Evolutionary conservation across 345 rosid genomes (phyloP), one percentile per base, ranked within the genome.

Genomic region (Corchorus olitorius): DNA sequence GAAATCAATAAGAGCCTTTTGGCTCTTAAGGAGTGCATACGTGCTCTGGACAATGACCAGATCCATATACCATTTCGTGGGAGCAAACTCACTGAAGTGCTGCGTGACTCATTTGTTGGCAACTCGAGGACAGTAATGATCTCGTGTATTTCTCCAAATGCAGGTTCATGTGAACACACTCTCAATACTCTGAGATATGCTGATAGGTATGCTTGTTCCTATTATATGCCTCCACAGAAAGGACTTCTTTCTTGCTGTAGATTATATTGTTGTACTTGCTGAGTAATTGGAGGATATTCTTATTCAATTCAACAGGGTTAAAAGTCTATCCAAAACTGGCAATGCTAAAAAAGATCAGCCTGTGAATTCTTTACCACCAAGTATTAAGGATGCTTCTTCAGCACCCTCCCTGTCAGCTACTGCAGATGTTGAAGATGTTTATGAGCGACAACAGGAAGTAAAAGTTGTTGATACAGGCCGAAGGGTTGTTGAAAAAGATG

Each of bases 21-120:
- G 88, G 97, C 99, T 85, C 95, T 94, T 54, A 94, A 93, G 85
- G 99, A 94, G 81, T 94, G 98, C 83, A 94, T 94, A 76, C 98
- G 99, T 78, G 97, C 99, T 63, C 80, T 94, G 62, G 98, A 94
- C 86, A 94, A 91, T 83, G 98, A 94, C 78, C 98, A 94, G 89
- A 83, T 92, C 82, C 98, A 94, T 79, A 94, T 92, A 80, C 98
- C 98, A 68, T 94, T 94, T 80, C 90, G 97, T 17, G 98, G 98
- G 66, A 93, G 99, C 81, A 94, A 94, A 83, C 97, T 94, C 75
- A 94, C 99, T 5, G 97, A 94, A 88, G 99, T 94, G 43, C 97
- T 94, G 27, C 95, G 98, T 16, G 99, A 94, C 81, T 94, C 98
- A 64, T 94, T 94, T 75, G 97, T 91, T 82, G 98, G 98, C 73